Evolutionary conservation across 1,284 basidiomycete species (phyloP), one percentile per base, ranked within the genome.

Genomic region (Mycena sp.): DNA sequence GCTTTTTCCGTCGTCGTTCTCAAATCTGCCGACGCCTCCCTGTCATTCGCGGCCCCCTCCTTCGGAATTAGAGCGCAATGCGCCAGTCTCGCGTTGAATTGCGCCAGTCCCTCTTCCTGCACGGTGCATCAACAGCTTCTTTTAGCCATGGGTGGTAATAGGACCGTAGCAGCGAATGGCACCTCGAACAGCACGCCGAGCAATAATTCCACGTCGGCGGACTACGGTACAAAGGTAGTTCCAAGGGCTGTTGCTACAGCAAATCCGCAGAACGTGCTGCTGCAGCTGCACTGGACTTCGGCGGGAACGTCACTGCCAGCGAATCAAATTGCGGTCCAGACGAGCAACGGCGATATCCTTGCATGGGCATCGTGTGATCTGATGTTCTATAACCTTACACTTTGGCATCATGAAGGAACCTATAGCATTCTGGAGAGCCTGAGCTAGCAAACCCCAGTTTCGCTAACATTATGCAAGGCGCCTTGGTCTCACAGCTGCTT

Each of bases 61-160:
- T 64, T 64, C 45, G 62, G 62, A 41, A 37, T 64, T 10, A 35
- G 35, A 6, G 56, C 62, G 2, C 44, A 64, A 26, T 64, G 62
- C 38, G 19, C n/a, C 23, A 59, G 46, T 19, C 51, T 58, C 30
- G 55, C 56, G 44, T 44, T 56, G 16, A 58, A 41, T 17, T 63
- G 61, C 28, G 43, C 28, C 14, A n/a, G 26, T 7, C 17, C 53
- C 7, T 11, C 38, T 30, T 6, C 38, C 53, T 38, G 21, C 25
- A n/a, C n/a, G n/a, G n/a, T n/a, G n/a, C n/a, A n/a, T n/a, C n/a
- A n/a, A n/a, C n/a, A 17, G 21, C 5, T 35, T 11, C 32, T 17
- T 6, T 10, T 53, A 19, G 51, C 37, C 19, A 30, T 37, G 19
- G 35, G 35, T 23, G n/a, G 19, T 25, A 35, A n/a, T 23, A n/a